Conservation (phyloP, 2,329 filamentous ascomycete genomes). For the Aureobasidium leucospermi region DNA sequence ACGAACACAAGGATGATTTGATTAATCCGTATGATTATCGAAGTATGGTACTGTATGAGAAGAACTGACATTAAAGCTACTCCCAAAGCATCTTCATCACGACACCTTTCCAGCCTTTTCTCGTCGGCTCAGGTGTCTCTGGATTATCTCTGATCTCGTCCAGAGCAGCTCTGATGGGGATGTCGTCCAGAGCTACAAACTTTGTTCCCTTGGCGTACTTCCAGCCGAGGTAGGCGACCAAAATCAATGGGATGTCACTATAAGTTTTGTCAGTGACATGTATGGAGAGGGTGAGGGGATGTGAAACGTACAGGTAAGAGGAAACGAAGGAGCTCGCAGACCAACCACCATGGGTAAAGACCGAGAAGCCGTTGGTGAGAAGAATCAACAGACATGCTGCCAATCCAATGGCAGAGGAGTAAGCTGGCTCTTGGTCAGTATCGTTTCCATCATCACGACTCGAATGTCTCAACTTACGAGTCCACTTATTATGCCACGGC, state of each 20-base stretch:
- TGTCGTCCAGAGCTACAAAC: slow-evolving; percentile 17
- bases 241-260: slow-evolving; percentile 22
- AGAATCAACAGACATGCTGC: slow-evolving; percentile 33
- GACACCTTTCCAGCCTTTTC: not conserved
- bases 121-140: not conserved
- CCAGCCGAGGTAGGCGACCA: slow-evolving; percentile 25
- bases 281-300: too few relatives aligned
- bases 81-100: slow-evolving; percentile 1
- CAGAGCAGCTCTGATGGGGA: slow-evolving; percentile 1
- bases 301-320: slow-evolving; percentile 19
- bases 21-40: not conserved
- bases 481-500: slow-evolving; percentile 19
- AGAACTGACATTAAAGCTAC: not conserved
- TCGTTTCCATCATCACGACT: not conserved
- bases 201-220: slow-evolving; percentile 22
- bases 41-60: not conserved
- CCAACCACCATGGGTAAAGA: slow-evolving; percentile 24
- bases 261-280: too few relatives aligned
- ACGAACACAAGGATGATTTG: too few relatives aligned
- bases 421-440: not conserved
- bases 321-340: slow-evolving; percentile 23
- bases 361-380: slow-evolving; percentile 24
- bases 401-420: not conserved
- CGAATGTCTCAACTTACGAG: slow-evolving; percentile 40
- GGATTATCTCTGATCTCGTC: slow-evolving; percentile 5